phyloP scores from a whole-genome alignment of 495 filamentous ascomycete species.

The Daldinia loculata region DNA sequence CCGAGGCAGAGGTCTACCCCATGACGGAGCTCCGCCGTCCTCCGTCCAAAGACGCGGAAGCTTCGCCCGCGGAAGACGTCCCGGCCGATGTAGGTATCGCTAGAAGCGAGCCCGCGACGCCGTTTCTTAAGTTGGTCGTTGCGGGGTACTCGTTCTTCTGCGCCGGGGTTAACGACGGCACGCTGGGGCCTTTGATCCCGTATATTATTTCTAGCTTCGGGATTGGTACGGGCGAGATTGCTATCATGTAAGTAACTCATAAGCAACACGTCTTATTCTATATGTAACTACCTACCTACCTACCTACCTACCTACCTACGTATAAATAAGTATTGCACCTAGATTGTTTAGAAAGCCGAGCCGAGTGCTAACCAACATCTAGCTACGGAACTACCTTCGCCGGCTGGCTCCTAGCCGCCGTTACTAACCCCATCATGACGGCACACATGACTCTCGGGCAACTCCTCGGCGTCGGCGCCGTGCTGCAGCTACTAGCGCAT shows the following conservation, averaged over 20 bases:
- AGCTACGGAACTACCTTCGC: slow-evolving; percentile 55
- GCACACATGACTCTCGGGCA: slow-evolving; percentile 56
- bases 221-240: slow-evolving; percentile 59
- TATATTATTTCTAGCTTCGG: slow-evolving; percentile 61
- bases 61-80: slow-evolving; percentile 12
- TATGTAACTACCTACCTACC: too few species aligned
- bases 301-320: too few species aligned
- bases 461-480: slow-evolving; percentile 59
- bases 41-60: slow-evolving; percentile 26
- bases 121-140: slow-evolving; percentile 55
- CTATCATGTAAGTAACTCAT: slow-evolving; percentile 50
- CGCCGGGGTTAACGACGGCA: slow-evolving; percentile 64
- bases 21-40: slow-evolving; percentile 37
- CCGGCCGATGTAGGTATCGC: slow-evolving; percentile 15
- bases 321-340: too few species aligned
- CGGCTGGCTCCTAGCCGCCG: slow-evolving; percentile 60
- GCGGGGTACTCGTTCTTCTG: slow-evolving; percentile 63
- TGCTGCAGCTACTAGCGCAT: slow-evolving; percentile 57
- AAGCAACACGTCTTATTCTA: too few species aligned
- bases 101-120: slow-evolving; percentile 33
- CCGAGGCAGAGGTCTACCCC: slow-evolving; percentile 17
- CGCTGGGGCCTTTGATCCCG: slow-evolving; percentile 62
- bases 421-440: slow-evolving; percentile 58
- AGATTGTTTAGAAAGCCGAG: too few species aligned
- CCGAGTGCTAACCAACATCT: not conserved